These are phyloP conservation scores for Globisporangium perplexum DNA, from an alignment of 352 stramenopile genomes.

Conservation along the genomic window DNA sequence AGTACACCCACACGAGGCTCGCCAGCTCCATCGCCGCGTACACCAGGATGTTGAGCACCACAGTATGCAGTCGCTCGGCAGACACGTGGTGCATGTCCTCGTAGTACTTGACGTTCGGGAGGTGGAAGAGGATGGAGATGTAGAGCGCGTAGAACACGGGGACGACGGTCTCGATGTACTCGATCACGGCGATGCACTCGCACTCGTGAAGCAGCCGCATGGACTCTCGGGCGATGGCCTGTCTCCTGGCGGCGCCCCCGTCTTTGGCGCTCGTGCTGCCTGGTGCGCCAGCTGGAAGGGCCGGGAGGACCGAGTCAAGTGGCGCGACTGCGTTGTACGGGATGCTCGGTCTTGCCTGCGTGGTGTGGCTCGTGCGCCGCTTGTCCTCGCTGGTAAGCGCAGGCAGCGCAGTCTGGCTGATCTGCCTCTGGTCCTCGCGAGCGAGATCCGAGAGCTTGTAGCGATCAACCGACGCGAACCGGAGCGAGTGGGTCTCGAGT, in stretches of 20 bases:
- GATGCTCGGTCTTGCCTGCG: background rate
- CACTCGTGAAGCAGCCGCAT: background rate
- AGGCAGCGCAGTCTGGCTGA: background rate
- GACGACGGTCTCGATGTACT: background rate
- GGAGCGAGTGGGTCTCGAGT: background rate
- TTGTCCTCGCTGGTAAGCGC: background rate
- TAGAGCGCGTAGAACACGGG: background rate
- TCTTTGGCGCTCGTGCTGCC: background rate
- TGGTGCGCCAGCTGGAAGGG: too few relatives aligned
- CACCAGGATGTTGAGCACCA: slow-evolving; percentile 12
- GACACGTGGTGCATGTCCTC: slow-evolving; percentile 3
- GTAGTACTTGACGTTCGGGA: slow-evolving; percentile 4
- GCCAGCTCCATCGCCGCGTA: slow-evolving; percentile 21
- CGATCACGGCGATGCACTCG: background rate
- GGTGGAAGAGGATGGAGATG: slow-evolving; percentile 1
- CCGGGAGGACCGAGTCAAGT: background rate
- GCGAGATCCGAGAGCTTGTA: background rate
- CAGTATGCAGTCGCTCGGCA: background rate
- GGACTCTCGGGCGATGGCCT: background rate
- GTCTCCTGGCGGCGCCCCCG: too few relatives aligned
- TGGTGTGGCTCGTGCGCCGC: too few relatives aligned
- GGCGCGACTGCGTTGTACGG: background rate
- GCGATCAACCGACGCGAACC: background rate
- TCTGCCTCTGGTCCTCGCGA: background rate
- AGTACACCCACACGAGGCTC: slow-evolving; percentile 17